Percentiles rank a stretch among this genome's conserved stretches.
Conservation (phyloP, 225 moss, liverwort and hornwort species). For the Physcomitrium patens region DNA sequence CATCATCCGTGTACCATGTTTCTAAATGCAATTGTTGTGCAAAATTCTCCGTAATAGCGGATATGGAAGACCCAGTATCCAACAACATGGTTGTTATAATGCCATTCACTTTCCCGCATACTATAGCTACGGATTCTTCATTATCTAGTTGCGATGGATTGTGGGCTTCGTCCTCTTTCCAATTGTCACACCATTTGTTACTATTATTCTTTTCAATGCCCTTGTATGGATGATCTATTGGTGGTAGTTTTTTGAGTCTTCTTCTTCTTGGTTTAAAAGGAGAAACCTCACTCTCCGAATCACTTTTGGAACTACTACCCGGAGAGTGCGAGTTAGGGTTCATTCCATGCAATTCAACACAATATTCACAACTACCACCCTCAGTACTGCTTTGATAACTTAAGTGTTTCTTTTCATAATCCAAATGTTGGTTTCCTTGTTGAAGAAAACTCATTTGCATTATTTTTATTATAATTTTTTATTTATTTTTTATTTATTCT, state of each 20-base stretch:
- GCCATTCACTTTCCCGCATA: conserved; percentile 57
- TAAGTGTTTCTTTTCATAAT: conserved; percentile 26
- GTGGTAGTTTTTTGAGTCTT: not conserved
- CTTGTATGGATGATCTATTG: conserved; percentile 27
- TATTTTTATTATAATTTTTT: not conserved
- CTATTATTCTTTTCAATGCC: conserved; percentile 29
- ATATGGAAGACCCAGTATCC: conserved; percentile 60
- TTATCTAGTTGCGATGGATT: conserved; percentile 32
- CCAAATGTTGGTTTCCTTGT: conserved; percentile 25
- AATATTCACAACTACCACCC: conserved; percentile 21
- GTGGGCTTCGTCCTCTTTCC: conserved; percentile 36
- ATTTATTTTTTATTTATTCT: not conserved
- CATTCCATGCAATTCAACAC: not conserved
- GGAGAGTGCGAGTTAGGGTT: conserved; percentile 3
- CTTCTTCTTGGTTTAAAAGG: conserved; percentile 21
- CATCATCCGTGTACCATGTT: conserved; percentile 59
- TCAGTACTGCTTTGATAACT: not conserved
- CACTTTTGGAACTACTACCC: conserved; percentile 24
- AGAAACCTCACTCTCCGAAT: conserved; percentile 19
- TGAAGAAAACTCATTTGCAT: conserved; percentile 41
- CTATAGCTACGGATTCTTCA: conserved; percentile 56
- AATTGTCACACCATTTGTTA: conserved; percentile 45
- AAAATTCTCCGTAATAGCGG: conserved; percentile 56
- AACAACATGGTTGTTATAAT: conserved; percentile 52
- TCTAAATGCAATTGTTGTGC: conserved; percentile 50